Conservation (phyloP, 805 yeast species). For the Wickerhamiella nectarea region DNA sequence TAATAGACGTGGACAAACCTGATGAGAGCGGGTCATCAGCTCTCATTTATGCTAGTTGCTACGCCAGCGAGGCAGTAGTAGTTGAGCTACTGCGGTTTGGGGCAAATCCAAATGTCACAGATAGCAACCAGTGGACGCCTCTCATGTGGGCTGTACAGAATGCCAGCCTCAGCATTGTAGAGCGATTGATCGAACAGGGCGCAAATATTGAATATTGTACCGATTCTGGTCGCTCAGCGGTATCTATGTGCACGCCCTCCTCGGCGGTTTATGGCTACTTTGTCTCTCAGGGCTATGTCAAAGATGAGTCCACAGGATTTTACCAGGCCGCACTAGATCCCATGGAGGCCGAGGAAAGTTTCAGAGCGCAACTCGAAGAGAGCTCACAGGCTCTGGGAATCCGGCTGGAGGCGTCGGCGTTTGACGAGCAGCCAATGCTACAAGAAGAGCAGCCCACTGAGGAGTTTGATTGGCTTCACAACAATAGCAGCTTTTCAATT, state of each 20-base stretch:
- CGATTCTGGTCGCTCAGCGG: conserved; percentile 37
- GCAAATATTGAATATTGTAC: conserved; percentile 29
- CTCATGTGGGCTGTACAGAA: conserved; percentile 77
- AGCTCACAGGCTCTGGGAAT: conserved; percentile 17
- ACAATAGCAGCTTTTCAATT: conserved; percentile 30
- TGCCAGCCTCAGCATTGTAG: conserved; percentile 41
- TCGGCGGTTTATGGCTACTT: conserved; percentile 46
- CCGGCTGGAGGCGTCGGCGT: not conserved
- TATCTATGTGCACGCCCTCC: conserved; percentile 43
- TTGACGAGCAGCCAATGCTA: not conserved
- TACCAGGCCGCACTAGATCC: conserved; percentile 18
- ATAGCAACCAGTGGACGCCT: conserved; percentile 34
- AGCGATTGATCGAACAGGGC: conserved; percentile 43
- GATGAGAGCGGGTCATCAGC: conserved; percentile 31
- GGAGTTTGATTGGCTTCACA: conserved; percentile 30
- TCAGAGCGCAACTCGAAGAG: conserved; percentile 15
- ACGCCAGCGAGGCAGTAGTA: conserved; percentile 29
- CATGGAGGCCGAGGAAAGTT: conserved; percentile 16
- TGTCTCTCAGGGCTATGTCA: conserved; percentile 26
- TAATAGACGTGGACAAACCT: conserved; percentile 24
- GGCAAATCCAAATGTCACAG: conserved; percentile 28
- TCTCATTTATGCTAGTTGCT: conserved; percentile 29
- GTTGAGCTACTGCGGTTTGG: conserved; percentile 25
- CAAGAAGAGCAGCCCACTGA: not conserved
- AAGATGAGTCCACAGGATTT: conserved; percentile 8